Base-by-base conservation (phyloP, 805 yeast genomes). In the Kuraishia capsulata region DNA sequence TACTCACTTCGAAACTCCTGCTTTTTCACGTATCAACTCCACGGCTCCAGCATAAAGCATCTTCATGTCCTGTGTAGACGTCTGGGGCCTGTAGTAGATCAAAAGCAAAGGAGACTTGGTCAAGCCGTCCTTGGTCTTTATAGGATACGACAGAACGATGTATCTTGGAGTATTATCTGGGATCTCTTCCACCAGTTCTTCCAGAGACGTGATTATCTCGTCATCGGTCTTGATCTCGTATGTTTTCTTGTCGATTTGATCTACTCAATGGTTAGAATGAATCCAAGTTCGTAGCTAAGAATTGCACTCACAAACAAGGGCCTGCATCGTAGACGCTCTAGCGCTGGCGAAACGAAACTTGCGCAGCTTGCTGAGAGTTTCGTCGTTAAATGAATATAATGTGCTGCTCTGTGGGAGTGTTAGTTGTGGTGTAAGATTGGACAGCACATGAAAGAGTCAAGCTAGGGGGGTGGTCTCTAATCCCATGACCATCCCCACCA, bases 11-110 rank as follows among this genome's bases (percentile, higher is more conserved):
- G 74, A 64, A n/a, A 85, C 87, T 14, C 87, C 86, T n/a, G 89
- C 81, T 47, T 81, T 79, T 36, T 74, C 78, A 56, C 90, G 71
- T 41, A 89, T 70, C 45, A 81, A 60, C 54, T 89, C 96, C 18
- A 85, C 73, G 2, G 95, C 94, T 4, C 92, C 95, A 1, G 96
- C 97, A 50, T 87, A 88, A 36, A 85, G 61, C 97, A 88, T 89
- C 56, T 81, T 78, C 51, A 73, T 67, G 39, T 82, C 84, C 53
- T 81, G 90, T 14, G 84, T 81, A n/a, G 86, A 69, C 0, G 95
- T 86, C 20, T 80, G 81, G 3, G 97, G 97, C 43, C 85, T 72
- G 79, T 89, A 89, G 57, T 87, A 89, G n/a, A 89, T 49, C 54
- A 89, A 57, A 2, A 88, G 85, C 44, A 82, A 69, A 3, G 96